phyloP scores from a whole-genome alignment of 73 alveolate genomes.

The Effrenium voratum region DNA sequence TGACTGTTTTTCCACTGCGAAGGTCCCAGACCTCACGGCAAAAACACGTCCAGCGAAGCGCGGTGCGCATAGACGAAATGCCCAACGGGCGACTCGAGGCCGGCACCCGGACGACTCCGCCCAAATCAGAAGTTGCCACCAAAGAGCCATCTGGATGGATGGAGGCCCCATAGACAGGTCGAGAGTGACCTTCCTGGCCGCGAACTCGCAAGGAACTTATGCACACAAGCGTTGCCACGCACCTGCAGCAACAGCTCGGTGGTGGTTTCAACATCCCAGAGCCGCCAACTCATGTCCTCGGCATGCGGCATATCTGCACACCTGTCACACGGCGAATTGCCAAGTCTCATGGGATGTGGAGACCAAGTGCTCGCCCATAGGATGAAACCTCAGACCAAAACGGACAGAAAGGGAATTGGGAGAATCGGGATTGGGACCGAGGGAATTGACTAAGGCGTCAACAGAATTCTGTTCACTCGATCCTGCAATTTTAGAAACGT shows the following conservation, averaged over 20 bases:
- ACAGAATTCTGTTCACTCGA: slow-evolving; percentile 96
- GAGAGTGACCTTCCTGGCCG: slow-evolving; percentile 96
- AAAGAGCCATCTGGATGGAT: slow-evolving; percentile 96
- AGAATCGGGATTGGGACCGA: background rate
- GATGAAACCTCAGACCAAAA: slow-evolving; percentile 94
- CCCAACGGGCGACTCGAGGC: background rate
- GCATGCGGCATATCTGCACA: background rate
- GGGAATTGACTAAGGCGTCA: background rate
- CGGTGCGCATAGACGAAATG: background rate
- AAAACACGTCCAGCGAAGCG: background rate
- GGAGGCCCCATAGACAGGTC: slow-evolving; percentile 95
- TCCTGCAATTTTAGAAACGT: slow-evolving; percentile 35
- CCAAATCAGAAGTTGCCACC: slow-evolving; percentile 95
- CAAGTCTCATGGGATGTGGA: slow-evolving; percentile 95
- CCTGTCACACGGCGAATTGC: background rate
- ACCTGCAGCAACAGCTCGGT: slow-evolving; percentile 96
- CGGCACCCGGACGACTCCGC: slow-evolving; percentile 95
- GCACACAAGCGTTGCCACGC: too few relatives aligned
- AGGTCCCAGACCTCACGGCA: slow-evolving; percentile 96
- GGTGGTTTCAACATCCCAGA: slow-evolving; percentile 95
- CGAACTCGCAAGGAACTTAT: too few relatives aligned
- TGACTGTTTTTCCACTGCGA: slow-evolving; percentile 97
- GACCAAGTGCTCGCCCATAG: slow-evolving; percentile 96
- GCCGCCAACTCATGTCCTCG: slow-evolving; percentile 95
- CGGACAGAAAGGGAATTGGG: background rate